These are phyloP conservation scores for Puccinellia tenuiflora DNA, from an alignment of 176 grass and related monocot species.

Conservation along the genomic window DNA sequence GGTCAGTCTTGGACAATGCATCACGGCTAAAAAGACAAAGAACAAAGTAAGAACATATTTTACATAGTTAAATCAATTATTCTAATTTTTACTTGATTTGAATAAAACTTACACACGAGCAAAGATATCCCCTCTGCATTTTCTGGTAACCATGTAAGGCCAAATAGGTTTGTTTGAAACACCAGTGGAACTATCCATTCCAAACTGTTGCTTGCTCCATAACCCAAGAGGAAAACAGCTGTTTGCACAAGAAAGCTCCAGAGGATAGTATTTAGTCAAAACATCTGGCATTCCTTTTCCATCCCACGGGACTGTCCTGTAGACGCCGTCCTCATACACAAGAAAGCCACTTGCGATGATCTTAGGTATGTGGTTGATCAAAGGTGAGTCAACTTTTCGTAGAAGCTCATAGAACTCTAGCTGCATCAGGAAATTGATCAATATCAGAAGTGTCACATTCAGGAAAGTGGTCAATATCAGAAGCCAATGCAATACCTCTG, in stretches of 20 bases:
- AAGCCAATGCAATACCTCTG: conserved; percentile 54
- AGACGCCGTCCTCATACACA: conserved; percentile 43
- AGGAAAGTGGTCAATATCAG: background rate
- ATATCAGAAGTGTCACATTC: conserved; percentile 9
- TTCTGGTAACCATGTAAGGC: conserved; percentile 92
- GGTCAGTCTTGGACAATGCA: conserved; percentile 56
- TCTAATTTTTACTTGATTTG: too few relatives aligned
- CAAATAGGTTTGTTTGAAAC: conserved; percentile 52
- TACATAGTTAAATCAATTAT: conserved; percentile 7
- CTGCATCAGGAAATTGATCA: conserved; percentile 37
- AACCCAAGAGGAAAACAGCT: conserved; percentile 75
- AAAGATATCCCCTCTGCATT: conserved; percentile 93
- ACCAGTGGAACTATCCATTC: conserved; percentile 32
- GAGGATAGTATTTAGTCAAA: conserved; percentile 47
- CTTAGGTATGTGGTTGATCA: conserved; percentile 77
- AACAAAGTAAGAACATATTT: background rate
- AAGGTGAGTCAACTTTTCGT: conserved; percentile 45
- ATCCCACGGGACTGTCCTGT: conserved; percentile 74
- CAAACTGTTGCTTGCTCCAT: conserved; percentile 71
- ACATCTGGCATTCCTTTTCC: conserved; percentile 74
- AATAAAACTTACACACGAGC: conserved; percentile 74
- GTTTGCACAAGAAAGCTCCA: conserved; percentile 28
- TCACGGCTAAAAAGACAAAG: conserved; percentile 62
- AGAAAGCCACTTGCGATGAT: conserved; percentile 92
- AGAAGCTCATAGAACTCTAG: conserved; percentile 90